These are phyloP conservation scores for Ramichloridium luteum DNA, from an alignment of 2,329 filamentous ascomycete genomes.

Conservation along the genomic window DNA sequence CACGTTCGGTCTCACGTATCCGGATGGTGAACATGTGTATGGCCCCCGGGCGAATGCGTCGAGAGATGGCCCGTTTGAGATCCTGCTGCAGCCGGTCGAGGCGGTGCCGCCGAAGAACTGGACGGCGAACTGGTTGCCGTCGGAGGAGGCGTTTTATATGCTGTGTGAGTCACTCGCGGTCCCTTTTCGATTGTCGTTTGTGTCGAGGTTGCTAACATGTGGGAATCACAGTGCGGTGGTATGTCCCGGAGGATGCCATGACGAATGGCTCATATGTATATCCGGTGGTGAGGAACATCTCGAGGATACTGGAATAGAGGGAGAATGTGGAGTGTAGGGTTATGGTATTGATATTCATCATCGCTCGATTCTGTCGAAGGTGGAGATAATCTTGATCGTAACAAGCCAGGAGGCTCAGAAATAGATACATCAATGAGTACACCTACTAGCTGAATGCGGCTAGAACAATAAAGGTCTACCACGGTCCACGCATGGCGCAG, in stretches of 20 bases:
- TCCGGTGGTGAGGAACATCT: slow-evolving; percentile 1
- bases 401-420: too few species aligned
- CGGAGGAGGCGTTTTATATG: background rate
- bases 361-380: too few species aligned
- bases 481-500: too few species aligned
- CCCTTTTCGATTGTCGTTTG: background rate
- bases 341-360: too few species aligned
- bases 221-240: background rate
- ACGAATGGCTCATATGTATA: background rate
- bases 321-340: background rate
- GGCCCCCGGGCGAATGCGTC: background rate
- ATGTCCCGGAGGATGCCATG: background rate
- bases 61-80: slow-evolving; percentile 7
- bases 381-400: too few species aligned
- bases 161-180: background rate
- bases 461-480: too few species aligned
- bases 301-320: background rate
- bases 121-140: background rate
- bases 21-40: slow-evolving; percentile 11
- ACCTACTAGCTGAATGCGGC: too few species aligned
- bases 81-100: slow-evolving; percentile 11
- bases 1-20: slow-evolving; percentile 10
- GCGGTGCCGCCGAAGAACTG: slow-evolving; percentile 1
- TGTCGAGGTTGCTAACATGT: background rate
- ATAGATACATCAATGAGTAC: too few species aligned